Evolutionary conservation across 1,284 basidiomycete species (phyloP).

Genomic region (Mycosarcoma mackinlayi): DNA sequence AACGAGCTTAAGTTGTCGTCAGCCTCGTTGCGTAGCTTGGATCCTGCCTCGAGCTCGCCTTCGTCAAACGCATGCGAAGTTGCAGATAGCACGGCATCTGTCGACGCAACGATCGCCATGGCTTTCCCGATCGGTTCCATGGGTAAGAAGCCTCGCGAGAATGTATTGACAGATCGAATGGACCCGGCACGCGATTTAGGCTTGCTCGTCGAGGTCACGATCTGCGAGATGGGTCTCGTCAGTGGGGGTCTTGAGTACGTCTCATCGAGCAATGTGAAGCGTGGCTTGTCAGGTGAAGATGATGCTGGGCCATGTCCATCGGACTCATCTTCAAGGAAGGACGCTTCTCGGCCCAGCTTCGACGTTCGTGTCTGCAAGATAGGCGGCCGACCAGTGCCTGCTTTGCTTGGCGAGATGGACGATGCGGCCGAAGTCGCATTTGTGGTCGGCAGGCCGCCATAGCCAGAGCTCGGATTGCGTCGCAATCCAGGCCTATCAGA

Average conservation of each 20-base stretch:
- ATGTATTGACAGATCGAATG: conserved; percentile 51
- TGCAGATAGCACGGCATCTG: conserved; percentile 43
- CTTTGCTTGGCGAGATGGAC: conserved; percentile 41
- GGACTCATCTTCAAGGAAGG: conserved; percentile 22
- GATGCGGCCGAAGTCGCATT: conserved; percentile 38
- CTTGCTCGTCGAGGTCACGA: conserved; percentile 22
- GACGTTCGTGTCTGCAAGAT: conserved; percentile 17
- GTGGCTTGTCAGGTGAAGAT: conserved; percentile 21
- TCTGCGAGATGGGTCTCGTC: conserved; percentile 37
- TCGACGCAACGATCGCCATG: conserved; percentile 52
- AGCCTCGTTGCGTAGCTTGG: conserved; percentile 10
- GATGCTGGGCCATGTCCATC: conserved; percentile 12
- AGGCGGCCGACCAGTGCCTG: conserved; percentile 1
- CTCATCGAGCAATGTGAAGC: conserved; percentile 25
- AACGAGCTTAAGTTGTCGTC: conserved; percentile 32
- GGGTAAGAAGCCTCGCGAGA: conserved; percentile 46
- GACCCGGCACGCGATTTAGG: conserved; percentile 48
- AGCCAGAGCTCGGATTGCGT: conserved; percentile 42
- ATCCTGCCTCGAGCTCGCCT: neutral
- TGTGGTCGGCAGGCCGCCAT: conserved; percentile 13
- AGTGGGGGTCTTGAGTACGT: conserved; percentile 9
- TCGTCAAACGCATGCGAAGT: conserved; percentile 39
- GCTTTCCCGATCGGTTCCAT: conserved; percentile 60
- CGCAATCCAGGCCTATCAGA: conserved; percentile 40
- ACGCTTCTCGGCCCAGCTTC: conserved; percentile 27